These are phyloP conservation scores for Yamagishiella unicocca DNA, from an alignment of 139 green algal species.

Conservation along the genomic window DNA sequence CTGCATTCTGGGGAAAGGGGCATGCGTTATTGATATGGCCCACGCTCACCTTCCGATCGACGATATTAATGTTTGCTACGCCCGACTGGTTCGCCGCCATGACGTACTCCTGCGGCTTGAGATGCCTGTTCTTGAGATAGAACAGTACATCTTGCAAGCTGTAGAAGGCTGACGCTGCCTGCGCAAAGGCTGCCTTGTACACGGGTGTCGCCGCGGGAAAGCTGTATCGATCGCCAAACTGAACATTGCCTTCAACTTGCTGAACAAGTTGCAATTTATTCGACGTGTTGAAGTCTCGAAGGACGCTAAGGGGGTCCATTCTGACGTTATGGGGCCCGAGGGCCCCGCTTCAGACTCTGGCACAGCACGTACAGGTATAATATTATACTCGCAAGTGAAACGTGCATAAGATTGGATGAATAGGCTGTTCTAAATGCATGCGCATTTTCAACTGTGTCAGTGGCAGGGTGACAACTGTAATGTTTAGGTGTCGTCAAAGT, in stretches of 20 bases:
- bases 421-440: too few species aligned
- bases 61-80: conserved; percentile 34
- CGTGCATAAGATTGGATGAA: too few species aligned
- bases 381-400: too few species aligned
- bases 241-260: conserved; percentile 15
- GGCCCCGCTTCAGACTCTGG: not conserved
- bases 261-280: conserved; percentile 2
- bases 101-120: conserved; percentile 54
- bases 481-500: too few species aligned
- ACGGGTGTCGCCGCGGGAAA: conserved; percentile 42
- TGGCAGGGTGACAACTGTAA: too few species aligned
- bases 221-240: conserved; percentile 39
- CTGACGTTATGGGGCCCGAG: not conserved
- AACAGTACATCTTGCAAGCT: conserved; percentile 51
- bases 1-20: too few species aligned
- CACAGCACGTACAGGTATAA: too few species aligned
- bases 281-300: conserved; percentile 29
- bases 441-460: too few species aligned
- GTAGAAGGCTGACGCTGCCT: conserved; percentile 40
- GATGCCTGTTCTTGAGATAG: conserved; percentile 41
- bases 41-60: conserved; percentile 49
- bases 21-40: too few species aligned
- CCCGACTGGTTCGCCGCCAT: conserved; percentile 42
- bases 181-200: conserved; percentile 24
- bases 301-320: conserved; percentile 33